Conservation (phyloP, 129 eudicot species). For the Saussurea involucrata region DNA sequence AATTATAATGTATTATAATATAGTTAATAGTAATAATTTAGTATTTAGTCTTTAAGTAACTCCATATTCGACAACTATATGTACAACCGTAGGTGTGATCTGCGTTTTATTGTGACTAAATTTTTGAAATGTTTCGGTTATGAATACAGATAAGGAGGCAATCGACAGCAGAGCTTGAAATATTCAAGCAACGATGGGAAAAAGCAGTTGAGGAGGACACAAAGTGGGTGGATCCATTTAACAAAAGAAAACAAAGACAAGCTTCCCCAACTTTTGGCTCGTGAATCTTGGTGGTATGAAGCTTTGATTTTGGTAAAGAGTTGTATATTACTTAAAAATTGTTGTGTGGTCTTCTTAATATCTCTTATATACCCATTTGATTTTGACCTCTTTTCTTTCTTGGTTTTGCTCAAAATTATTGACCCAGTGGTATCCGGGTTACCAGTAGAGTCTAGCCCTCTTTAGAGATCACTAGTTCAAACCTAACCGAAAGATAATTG, state of each 20-base stretch:
- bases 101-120: background rate
- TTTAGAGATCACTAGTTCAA: background rate
- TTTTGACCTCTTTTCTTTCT: background rate
- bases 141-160: constrained; percentile 69
- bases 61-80: background rate
- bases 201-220: constrained; percentile 56
- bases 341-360: background rate
- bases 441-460: background rate
- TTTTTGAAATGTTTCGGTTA: background rate
- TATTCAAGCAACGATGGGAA: constrained; percentile 80
- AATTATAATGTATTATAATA: too few species aligned
- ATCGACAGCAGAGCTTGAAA: constrained; percentile 64
- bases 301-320: constrained; percentile 1
- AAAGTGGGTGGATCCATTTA: constrained; percentile 61
- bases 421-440: background rate
- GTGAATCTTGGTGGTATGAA: background rate
- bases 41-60: too few species aligned
- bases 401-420: background rate
- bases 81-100: background rate
- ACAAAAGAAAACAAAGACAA: constrained; percentile 11
- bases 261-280: constrained; percentile 1
- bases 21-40: too few species aligned
- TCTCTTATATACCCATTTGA: background rate
- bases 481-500: background rate
- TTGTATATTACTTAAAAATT: background rate